A percentile compares a stretch with the other conserved stretches of the same genome.
Evolutionary conservation across 345 rosid species (phyloP).

Genomic region (Camelina sativa): DNA sequence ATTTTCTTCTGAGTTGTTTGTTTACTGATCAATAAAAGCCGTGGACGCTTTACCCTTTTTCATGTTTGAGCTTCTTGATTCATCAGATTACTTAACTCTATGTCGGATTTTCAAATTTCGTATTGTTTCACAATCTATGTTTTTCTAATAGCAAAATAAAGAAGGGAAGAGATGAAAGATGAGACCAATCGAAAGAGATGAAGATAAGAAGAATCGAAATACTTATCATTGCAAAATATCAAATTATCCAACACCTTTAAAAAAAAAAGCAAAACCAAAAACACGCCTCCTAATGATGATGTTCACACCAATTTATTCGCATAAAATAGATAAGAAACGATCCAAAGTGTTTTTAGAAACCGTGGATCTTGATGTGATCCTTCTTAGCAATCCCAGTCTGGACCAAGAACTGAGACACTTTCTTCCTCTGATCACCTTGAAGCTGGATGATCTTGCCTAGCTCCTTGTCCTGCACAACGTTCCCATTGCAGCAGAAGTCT

Average conservation of each 20-base stretch:
- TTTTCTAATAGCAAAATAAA: not conserved
- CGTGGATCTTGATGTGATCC: conserved; percentile 87
- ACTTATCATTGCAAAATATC: not conserved
- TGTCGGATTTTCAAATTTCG: too few species aligned
- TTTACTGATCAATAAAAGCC: too few species aligned
- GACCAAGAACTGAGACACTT: conserved; percentile 69
- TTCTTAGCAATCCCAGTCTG: conserved; percentile 67
- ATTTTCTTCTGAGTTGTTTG: too few species aligned
- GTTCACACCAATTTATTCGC: conserved; percentile 30
- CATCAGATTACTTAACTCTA: too few species aligned
- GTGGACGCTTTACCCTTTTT: too few species aligned
- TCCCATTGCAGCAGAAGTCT: conserved; percentile 87
- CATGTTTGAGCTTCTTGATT: too few species aligned
- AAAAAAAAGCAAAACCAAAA: not conserved
- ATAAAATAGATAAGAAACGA: not conserved
- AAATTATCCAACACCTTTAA: too few species aligned
- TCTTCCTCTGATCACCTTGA: conserved; percentile 95
- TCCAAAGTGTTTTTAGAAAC: conserved; percentile 47
- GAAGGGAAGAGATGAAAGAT: too few species aligned
- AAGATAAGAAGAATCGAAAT: conserved; percentile 5
- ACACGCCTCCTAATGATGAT: not conserved
- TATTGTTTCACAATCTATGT: too few species aligned
- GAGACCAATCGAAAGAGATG: too few species aligned
- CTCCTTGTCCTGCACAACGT: conserved; percentile 82
- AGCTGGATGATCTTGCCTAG: conserved; percentile 92